Evolutionary conservation across 768 basidiomycete species (phyloP).

Genomic region (Rhizopogon salebrosus): DNA sequence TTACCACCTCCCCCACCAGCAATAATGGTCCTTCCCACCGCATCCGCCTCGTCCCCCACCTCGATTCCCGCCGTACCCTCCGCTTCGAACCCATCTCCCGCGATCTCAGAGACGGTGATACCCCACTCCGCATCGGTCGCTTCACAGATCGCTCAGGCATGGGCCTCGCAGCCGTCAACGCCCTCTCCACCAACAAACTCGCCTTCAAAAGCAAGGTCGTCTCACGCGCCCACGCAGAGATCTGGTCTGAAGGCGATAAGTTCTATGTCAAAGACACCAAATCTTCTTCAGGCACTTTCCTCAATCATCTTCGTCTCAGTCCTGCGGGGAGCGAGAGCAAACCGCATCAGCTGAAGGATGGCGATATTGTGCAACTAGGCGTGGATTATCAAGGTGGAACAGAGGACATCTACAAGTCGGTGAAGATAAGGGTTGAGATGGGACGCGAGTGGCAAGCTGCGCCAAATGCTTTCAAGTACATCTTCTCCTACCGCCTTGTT

Average conservation of each 20-base stretch:
- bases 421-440: slow-evolving; percentile 92
- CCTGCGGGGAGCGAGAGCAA: slow-evolving; percentile 78
- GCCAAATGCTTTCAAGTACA: slow-evolving; percentile 84
- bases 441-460: slow-evolving; percentile 86
- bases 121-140: slow-evolving; percentile 81
- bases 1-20: slow-evolving; percentile 11
- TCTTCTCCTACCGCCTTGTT: background rate
- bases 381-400: slow-evolving; percentile 97
- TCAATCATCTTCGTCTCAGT: slow-evolving; percentile 90
- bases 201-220: slow-evolving; percentile 97
- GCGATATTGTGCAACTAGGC: slow-evolving; percentile 90
- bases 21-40: slow-evolving; percentile 45
- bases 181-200: slow-evolving; percentile 73
- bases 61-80: slow-evolving; percentile 84
- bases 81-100: slow-evolving; percentile 90
- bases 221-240: slow-evolving; percentile 89
- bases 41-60: slow-evolving; percentile 92
- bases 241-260: slow-evolving; percentile 71
- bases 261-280: slow-evolving; percentile 92
- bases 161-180: slow-evolving; percentile 59
- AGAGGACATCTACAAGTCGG: slow-evolving; percentile 95
- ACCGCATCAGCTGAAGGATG: slow-evolving; percentile 79
- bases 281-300: slow-evolving; percentile 86
- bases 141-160: slow-evolving; percentile 85
- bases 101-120: slow-evolving; percentile 68